Conservation (phyloP, 306 rosid species). For the Sophora flavescens region DNA sequence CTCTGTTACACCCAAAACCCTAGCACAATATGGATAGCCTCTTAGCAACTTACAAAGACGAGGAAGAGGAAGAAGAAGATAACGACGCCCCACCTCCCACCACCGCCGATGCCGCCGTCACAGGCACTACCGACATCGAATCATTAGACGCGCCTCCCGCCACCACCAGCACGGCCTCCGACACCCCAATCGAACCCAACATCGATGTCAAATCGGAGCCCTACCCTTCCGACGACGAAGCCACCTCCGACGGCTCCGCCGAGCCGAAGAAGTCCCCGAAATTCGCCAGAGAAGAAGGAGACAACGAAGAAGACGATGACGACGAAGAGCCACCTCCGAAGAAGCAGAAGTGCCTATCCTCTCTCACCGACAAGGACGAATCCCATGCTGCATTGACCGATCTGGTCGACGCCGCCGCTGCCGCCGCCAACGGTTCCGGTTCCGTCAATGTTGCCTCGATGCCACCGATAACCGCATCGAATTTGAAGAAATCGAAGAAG, state of each 20-base stretch:
- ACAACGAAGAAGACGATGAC: conserved; percentile 64
- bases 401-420: background rate
- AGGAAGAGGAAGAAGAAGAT: conserved; percentile 68
- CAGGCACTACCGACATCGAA: conserved; percentile 35
- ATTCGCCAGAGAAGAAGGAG: conserved; percentile 49
- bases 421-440: conserved; percentile 35
- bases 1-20: conserved; percentile 24
- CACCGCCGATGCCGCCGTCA: background rate
- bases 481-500: conserved; percentile 86
- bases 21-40: conserved; percentile 64
- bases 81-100: conserved; percentile 48
- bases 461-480: conserved; percentile 33
- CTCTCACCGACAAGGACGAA: conserved; percentile 57
- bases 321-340: conserved; percentile 83
- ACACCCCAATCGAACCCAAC: conserved; percentile 58
- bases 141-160: conserved; percentile 40
- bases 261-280: conserved; percentile 59
- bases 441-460: conserved; percentile 10
- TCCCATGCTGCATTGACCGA: conserved; percentile 11
- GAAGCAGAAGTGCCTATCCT: conserved; percentile 84
- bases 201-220: conserved; percentile 64
- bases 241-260: conserved; percentile 57
- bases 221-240: conserved; percentile 71
- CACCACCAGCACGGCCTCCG: conserved; percentile 49
- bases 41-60: conserved; percentile 79